These are phyloP conservation scores for Pyrenophora tritici-repentis DNA, from an alignment of 2,329 filamentous ascomycete species.

Conservation along the genomic window DNA sequence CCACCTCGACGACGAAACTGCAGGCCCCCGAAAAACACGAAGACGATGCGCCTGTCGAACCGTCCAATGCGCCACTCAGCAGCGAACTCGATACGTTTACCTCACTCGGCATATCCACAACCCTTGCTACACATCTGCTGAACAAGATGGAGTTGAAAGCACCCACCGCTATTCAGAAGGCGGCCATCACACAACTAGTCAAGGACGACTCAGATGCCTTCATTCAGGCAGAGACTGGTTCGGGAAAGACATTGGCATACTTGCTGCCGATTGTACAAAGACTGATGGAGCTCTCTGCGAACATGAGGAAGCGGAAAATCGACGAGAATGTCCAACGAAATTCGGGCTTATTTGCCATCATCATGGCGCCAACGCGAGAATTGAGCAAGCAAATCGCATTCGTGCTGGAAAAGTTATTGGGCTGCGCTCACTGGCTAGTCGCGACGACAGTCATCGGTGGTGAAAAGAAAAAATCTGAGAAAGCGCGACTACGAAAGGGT, in stretches of 20 bases:
- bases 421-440: slow-evolving; percentile 93
- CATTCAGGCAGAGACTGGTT: slow-evolving; percentile 95
- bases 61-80: slow-evolving; percentile 88
- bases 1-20: slow-evolving; percentile 68
- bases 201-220: slow-evolving; percentile 88
- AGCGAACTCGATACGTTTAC: slow-evolving; percentile 86
- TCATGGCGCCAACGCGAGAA: slow-evolving; percentile 93
- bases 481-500: slow-evolving; percentile 89
- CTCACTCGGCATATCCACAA: slow-evolving; percentile 78
- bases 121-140: slow-evolving; percentile 79
- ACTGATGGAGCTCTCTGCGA: slow-evolving; percentile 73
- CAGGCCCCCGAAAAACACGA: slow-evolving; percentile 53
- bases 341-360: slow-evolving; percentile 88
- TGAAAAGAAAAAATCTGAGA: slow-evolving; percentile 80
- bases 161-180: slow-evolving; percentile 93
- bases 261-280: slow-evolving; percentile 89
- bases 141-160: slow-evolving; percentile 87
- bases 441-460: slow-evolving; percentile 80
- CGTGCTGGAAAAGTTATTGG: slow-evolving; percentile 81
- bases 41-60: slow-evolving; percentile 61
- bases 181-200: slow-evolving; percentile 79
- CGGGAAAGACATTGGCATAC: slow-evolving; percentile 97
- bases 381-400: slow-evolving; percentile 90
- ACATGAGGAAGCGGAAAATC: slow-evolving; percentile 50
- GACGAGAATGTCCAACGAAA: slow-evolving; percentile 69